Conservation (phyloP, 2,329 filamentous ascomycete species). For the Ascochyta rabiei region DNA sequence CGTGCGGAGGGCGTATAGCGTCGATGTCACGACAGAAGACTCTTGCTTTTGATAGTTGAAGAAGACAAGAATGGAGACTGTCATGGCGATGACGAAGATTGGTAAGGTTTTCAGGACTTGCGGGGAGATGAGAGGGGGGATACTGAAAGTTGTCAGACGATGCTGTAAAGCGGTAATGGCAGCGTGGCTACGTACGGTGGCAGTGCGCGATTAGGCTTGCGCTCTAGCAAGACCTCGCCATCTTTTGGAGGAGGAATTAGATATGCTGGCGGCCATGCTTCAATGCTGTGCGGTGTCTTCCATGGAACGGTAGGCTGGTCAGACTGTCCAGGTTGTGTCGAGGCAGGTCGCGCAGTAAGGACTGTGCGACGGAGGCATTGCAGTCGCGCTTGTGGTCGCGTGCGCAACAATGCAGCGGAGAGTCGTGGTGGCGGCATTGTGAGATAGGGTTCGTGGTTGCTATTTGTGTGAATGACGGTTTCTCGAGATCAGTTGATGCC, state of each 20-base stretch:
- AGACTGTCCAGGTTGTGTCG: conserved; percentile 26
- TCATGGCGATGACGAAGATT: conserved; percentile 76
- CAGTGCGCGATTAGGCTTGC: conserved; percentile 42
- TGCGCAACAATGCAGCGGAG: conserved; percentile 27
- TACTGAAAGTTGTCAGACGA: conserved; percentile 21
- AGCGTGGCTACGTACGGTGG: conserved; percentile 36
- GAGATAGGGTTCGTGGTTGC: conserved; percentile 4
- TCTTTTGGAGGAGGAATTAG: conserved; percentile 46
- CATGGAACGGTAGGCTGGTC: conserved; percentile 41
- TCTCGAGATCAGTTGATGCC: conserved; percentile 25
- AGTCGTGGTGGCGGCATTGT: conserved; percentile 40
- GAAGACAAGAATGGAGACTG: conserved; percentile 77
- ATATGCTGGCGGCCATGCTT: conserved; percentile 43
- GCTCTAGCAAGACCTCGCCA: conserved; percentile 42
- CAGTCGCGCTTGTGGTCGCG: conserved; percentile 25
- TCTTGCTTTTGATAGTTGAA: conserved; percentile 99
- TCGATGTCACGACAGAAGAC: conserved; percentile 80
- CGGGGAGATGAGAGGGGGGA: conserved; percentile 42
- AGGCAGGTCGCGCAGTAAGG: conserved; percentile 29
- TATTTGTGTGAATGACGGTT: conserved; percentile 7
- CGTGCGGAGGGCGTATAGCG: conserved; percentile 89
- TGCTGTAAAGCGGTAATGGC: not conserved
- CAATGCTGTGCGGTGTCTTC: conserved; percentile 47
- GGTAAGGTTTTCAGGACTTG: conserved; percentile 68
- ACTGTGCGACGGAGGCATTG: conserved; percentile 33